A percentile compares a stretch with the other conserved stretches of the same genome.
phyloP scores from a whole-genome alignment of 2,329 filamentous ascomycete species.

The Talaromyces marneffei region DNA sequence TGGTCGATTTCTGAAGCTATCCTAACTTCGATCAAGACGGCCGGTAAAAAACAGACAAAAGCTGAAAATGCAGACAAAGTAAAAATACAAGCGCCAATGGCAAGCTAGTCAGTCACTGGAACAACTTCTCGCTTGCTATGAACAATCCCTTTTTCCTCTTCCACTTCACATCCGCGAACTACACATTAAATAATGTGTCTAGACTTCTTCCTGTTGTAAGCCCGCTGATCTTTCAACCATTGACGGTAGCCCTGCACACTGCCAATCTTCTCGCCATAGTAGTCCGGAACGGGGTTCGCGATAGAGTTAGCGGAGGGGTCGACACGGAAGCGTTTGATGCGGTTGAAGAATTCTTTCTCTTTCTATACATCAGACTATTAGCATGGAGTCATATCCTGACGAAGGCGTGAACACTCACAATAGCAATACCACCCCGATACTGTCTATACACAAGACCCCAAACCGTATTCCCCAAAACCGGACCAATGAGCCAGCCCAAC shows the following conservation, averaged over 20 bases:
- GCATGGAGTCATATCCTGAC: not conserved
- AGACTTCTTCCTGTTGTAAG: constrained; percentile 84
- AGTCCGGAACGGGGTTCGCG: constrained; percentile 90
- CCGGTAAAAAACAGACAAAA: not conserved
- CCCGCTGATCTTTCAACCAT: constrained; percentile 96
- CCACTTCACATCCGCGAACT: not conserved
- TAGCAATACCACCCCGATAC: constrained; percentile 65
- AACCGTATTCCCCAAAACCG: constrained; percentile 69
- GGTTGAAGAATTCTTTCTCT: constrained; percentile 87
- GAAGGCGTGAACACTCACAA: constrained; percentile 45
- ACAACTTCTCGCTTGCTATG: not conserved
- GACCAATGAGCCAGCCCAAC: constrained; percentile 83
- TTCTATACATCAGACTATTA: constrained; percentile 49
- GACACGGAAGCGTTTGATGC: constrained; percentile 86
- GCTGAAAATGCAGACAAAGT: not conserved
- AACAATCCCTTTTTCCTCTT: not conserved
- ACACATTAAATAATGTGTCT: constrained; percentile 31
- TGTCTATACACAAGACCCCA: constrained; percentile 72
- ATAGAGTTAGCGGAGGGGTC: constrained; percentile 85
- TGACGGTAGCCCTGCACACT: constrained; percentile 85
- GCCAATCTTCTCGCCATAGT: constrained; percentile 97
- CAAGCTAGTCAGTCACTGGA: no score
- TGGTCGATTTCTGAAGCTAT: not conserved
- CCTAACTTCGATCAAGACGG: not conserved
- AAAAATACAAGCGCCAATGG: not conserved